Conservation (phyloP, 768 basidiomycete genomes). For the Lepiota venenata region DNA sequence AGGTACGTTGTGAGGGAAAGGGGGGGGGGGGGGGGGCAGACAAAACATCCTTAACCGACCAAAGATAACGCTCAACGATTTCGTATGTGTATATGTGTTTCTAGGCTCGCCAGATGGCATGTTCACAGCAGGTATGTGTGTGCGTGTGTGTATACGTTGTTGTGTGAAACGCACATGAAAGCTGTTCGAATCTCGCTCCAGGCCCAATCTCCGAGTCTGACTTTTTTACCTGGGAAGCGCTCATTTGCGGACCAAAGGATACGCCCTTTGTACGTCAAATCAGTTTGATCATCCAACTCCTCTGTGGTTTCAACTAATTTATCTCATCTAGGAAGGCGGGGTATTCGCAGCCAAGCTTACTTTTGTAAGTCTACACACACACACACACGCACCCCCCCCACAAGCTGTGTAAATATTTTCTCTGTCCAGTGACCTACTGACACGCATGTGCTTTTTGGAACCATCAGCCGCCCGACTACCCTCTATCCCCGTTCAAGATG, state of each 20-base stretch:
- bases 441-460: slow-evolving; percentile 12
- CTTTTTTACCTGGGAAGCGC: slow-evolving; percentile 95
- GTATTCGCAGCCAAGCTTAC: slow-evolving; percentile 89
- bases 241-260: slow-evolving; percentile 91
- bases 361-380: slow-evolving; percentile 82
- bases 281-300: not conserved
- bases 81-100: not conserved
- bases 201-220: slow-evolving; percentile 90
- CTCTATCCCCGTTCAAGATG: slow-evolving; percentile 99
- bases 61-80: not conserved
- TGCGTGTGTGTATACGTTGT: too few relatives aligned
- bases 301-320: not conserved
- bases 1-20: too few relatives aligned
- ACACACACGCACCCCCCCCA: too few relatives aligned
- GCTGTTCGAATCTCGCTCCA: slow-evolving; percentile 25
- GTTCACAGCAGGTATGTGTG: slow-evolving; percentile 87
- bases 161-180: slow-evolving; percentile 4
- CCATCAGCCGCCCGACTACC: slow-evolving; percentile 84
- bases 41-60: not conserved
- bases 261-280: slow-evolving; percentile 78
- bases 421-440: not conserved
- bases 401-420: not conserved
- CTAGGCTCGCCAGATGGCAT: slow-evolving; percentile 88
- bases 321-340: slow-evolving; percentile 75
- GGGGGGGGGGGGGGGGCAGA: too few relatives aligned